Percentiles rank a stretch among this genome's conserved stretches.
Evolutionary conservation across 176 grass and related monocot species (phyloP).

Genomic region (Carex scoparia): DNA sequence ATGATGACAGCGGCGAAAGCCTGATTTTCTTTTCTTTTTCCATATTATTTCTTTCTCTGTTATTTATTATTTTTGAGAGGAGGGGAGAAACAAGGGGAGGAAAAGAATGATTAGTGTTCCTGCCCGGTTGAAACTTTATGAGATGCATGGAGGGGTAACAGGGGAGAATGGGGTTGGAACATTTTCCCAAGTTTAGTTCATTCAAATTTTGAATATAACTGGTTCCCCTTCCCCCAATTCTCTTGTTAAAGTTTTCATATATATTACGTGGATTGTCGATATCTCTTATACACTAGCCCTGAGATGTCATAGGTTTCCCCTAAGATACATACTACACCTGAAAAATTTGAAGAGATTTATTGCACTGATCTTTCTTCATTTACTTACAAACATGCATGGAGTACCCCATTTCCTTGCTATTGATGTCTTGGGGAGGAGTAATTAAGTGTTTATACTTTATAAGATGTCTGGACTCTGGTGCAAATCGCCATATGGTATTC

Average conservation of each 20-base stretch:
- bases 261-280: background rate
- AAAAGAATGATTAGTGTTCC: background rate
- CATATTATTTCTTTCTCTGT: background rate
- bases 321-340: background rate
- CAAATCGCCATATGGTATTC: background rate
- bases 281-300: background rate
- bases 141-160: background rate
- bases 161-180: background rate
- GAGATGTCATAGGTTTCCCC: background rate
- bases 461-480: background rate
- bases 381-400: background rate
- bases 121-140: background rate
- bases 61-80: background rate
- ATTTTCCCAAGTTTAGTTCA: background rate
- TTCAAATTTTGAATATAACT: background rate
- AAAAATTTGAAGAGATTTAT: background rate
- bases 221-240: background rate
- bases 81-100: background rate
- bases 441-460: background rate
- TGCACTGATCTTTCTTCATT: background rate
- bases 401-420: background rate
- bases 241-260: background rate
- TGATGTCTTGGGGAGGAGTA: background rate
- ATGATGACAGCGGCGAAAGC: background rate
- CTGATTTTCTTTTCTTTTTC: background rate